phyloP scores from a whole-genome alignment of 805 yeast species.

The Torulaspora microellipsoides region DNA sequence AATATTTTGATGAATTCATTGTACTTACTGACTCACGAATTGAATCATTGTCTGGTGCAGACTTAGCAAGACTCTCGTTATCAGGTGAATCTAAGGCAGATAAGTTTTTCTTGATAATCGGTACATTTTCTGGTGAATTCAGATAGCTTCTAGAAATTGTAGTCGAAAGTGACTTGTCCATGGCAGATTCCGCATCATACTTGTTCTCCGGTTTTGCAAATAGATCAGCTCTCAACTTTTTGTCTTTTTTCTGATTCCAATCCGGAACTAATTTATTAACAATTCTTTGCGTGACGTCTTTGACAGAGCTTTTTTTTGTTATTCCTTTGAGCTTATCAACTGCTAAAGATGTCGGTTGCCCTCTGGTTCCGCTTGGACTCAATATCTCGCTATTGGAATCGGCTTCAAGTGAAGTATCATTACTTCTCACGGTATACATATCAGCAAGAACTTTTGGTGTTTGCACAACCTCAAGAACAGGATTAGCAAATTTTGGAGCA shows the following conservation, averaged over 20 bases:
- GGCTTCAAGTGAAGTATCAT: neutral
- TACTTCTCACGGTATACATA: constrained; percentile 9
- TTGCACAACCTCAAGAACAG: constrained; percentile 24
- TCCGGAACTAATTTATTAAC: constrained; percentile 21
- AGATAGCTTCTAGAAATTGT: neutral
- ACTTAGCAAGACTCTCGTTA: neutral
- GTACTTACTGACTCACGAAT: constrained; percentile 12
- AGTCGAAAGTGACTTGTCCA: neutral
- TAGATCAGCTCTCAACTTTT: neutral
- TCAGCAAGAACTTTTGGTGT: constrained; percentile 25
- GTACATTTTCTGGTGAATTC: constrained; percentile 4
- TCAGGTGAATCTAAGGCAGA: constrained; percentile 1
- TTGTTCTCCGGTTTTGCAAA: no score
- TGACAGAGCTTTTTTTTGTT: constrained; percentile 19
- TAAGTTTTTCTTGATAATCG: constrained; percentile 15
- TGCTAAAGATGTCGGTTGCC: constrained; percentile 21
- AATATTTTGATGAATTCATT: constrained; percentile 11
- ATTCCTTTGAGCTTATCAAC: constrained; percentile 27
- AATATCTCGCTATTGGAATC: neutral
- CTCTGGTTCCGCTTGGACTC: constrained; percentile 7
- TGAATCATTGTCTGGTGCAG: constrained; percentile 8
- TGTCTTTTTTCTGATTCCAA: constrained; percentile 9
- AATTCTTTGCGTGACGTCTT: constrained; percentile 24
- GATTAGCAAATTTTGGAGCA: constrained; percentile 24
- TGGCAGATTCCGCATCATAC: no score